Conservation (phyloP, 208 protist genomes). For the Naegleria gruberi region DNA sequence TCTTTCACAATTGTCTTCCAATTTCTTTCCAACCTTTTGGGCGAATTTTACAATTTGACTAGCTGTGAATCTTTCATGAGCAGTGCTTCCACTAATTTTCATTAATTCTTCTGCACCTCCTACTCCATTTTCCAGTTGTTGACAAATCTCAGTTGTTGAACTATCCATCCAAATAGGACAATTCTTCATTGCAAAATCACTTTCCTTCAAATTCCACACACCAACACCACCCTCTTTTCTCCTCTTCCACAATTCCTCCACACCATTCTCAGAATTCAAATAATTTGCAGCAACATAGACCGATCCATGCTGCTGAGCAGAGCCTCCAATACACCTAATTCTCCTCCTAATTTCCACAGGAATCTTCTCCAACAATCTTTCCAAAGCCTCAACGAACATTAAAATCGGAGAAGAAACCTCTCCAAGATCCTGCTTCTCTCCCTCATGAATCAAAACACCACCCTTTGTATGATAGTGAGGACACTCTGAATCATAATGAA, state of each 20-base stretch:
- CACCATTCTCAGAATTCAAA: neutral
- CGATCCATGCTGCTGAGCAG: neutral
- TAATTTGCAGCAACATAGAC: neutral
- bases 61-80: conserved; percentile 47
- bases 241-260: neutral
- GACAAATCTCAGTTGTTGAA: conserved; percentile 39
- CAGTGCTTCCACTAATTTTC: conserved; percentile 30
- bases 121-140: conserved; percentile 35
- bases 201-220: neutral
- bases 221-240: neutral
- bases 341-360: neutral
- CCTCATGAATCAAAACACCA: neutral
- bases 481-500: neutral
- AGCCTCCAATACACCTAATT: neutral
- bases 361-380: neutral
- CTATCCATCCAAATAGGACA: conserved; percentile 55
- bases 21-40: neutral
- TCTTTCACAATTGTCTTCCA: conserved; percentile 30
- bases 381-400: neutral
- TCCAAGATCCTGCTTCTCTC: neutral
- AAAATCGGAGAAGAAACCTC: neutral
- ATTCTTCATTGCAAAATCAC: conserved; percentile 27
- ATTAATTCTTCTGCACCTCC: conserved; percentile 35
- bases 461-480: neutral
- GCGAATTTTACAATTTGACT: conserved; percentile 41